A percentile compares a stretch with the other conserved stretches of the same genome.
phyloP scores from a whole-genome alignment of 2,329 filamentous ascomycete genomes.

The Lasiodiplodia hormozganensis region DNA sequence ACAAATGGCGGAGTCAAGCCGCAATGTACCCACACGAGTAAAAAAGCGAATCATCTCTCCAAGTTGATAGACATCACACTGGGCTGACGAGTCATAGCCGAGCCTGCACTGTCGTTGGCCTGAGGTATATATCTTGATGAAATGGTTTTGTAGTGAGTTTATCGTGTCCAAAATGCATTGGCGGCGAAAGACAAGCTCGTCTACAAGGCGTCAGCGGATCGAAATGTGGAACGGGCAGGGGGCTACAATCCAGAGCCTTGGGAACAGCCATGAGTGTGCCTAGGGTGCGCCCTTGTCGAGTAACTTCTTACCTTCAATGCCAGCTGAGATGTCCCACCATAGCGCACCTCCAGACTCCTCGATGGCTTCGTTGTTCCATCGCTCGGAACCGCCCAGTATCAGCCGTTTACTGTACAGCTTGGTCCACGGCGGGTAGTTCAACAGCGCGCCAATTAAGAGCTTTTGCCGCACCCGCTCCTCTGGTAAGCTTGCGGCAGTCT shows the following conservation, averaged over 20 bases:
- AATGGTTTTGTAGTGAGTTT: constrained; percentile 72
- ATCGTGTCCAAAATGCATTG: constrained; percentile 72
- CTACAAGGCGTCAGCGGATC: constrained; percentile 45
- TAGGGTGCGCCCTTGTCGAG: constrained; percentile 1
- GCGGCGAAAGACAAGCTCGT: constrained; percentile 71
- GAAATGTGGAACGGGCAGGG: neutral
- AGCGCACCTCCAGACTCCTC: constrained; percentile 54
- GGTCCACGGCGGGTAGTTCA: constrained; percentile 68
- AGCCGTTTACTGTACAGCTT: constrained; percentile 69
- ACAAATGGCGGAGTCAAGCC: constrained; percentile 56
- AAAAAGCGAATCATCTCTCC: constrained; percentile 80
- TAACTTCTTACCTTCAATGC: constrained; percentile 63
- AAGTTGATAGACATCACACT: constrained; percentile 79
- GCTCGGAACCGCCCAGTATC: constrained; percentile 68
- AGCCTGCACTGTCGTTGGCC: constrained; percentile 73
- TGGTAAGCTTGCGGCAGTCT: constrained; percentile 48
- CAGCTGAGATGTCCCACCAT: constrained; percentile 77
- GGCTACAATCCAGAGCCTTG: neutral
- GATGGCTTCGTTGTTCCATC: constrained; percentile 55
- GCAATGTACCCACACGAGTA: constrained; percentile 65
- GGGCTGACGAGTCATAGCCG: constrained; percentile 74
- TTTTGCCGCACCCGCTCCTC: constrained; percentile 75
- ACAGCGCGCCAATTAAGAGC: constrained; percentile 69
- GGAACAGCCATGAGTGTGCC: constrained; percentile 15
- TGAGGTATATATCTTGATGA: constrained; percentile 71